Evolutionary conservation across 1,284 basidiomycete species (phyloP), one percentile per base, ranked within the genome.

Genomic region (Volvariella surrecta): DNA sequence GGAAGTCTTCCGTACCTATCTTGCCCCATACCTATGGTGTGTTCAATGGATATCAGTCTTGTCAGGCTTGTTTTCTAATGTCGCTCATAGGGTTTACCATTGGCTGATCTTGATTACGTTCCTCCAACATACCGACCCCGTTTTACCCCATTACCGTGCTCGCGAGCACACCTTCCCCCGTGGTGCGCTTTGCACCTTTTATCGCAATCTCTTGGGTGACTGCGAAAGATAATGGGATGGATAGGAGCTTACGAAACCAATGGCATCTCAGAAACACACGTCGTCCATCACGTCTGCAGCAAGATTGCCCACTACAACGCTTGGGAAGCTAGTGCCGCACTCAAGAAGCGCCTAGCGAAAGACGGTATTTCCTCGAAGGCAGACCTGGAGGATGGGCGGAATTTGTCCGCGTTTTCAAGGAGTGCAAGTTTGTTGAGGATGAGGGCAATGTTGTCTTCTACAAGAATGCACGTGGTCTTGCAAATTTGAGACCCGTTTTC

Each of bases 81-180:
- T n/a, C n/a, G n/a, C n/a, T n/a, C n/a, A n/a, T n/a, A 77, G 71
- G 77, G 70, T 85, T 38, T 88, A 89, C 69, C 85, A 89, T 73
- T 94, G 90, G 89, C 74, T 95, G 44, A 88, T 95, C 48, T 60
- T 89, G 53, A 92, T 94, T 68, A 93, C 90, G 21, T 94, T 89
- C 83, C 76, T 98, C 48, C 96, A 98, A 69, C 96, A 98, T 74
- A 97, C 95, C 55, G 95, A 98, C 68, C 91, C 93, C 16, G 62
- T 87, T 35, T 74, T 98, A 22, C 93, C 94, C 43, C 95, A 99
- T 70, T 99, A 98, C 77, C 87, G 89, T 53, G 81, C 85, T 18
- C 66, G 82, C 38, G 81, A 87, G 56, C 97, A 94, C 75, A 96
- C 85, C 39, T 99, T 99, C 76, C 74, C 87, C 43, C 91, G 95